Percentiles rank a stretch among this genome's conserved stretches.
phyloP scores from a whole-genome alignment of 129 eudicot species.

The Rutidosis leptorrhynchoides region DNA sequence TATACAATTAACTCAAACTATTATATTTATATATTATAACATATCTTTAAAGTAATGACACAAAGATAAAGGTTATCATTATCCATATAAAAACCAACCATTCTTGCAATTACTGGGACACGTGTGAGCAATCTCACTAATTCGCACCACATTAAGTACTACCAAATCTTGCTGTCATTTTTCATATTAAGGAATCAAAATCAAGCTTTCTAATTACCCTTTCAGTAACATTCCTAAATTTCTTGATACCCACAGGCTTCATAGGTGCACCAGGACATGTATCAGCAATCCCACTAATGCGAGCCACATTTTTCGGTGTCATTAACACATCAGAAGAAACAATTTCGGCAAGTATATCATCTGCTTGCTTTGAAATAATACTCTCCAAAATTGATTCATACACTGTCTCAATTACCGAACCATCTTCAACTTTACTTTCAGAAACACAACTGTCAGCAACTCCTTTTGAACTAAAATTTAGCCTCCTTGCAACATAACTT shows the following conservation, averaged over 20 bases:
- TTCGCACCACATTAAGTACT: background rate
- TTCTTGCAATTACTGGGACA: too few relatives aligned
- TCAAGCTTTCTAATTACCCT: constrained; percentile 52
- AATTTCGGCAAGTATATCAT: constrained; percentile 26
- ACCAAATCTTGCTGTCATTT: background rate
- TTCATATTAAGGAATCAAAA: constrained; percentile 29
- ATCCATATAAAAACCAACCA: too few relatives aligned
- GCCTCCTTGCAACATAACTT: constrained; percentile 33
- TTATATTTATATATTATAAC: too few relatives aligned
- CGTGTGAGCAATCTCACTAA: too few relatives aligned
- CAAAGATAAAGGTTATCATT: too few relatives aligned
- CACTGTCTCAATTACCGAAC: constrained; percentile 33
- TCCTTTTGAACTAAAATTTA: constrained; percentile 29
- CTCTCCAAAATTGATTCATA: constrained; percentile 39
- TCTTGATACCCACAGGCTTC: constrained; percentile 26
- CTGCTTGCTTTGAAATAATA: constrained; percentile 36
- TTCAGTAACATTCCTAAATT: constrained; percentile 24
- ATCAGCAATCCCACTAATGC: constrained; percentile 40
- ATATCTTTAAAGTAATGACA: background rate
- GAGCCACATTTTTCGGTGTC: constrained; percentile 47
- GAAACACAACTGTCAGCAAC: background rate
- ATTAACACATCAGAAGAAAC: background rate
- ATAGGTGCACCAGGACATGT: constrained; percentile 64
- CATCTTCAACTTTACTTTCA: constrained; percentile 34
- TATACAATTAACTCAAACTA: background rate